Evolutionary conservation across 1,284 basidiomycete genomes (phyloP).

Genomic region (Mycena citricolor): DNA sequence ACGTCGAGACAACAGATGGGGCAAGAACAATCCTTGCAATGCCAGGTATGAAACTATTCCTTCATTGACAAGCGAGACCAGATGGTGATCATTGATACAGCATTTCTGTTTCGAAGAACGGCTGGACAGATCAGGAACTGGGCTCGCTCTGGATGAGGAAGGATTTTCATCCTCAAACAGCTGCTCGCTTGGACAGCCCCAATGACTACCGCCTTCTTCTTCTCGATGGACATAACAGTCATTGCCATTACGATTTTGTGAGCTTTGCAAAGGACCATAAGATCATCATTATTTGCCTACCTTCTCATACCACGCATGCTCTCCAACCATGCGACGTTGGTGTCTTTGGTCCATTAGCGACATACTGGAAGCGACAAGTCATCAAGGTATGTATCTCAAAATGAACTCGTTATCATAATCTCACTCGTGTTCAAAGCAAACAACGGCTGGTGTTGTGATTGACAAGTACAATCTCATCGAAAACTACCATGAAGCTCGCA

Average conservation of each 20-base stretch:
- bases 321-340: slow-evolving; percentile 34
- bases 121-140: slow-evolving; percentile 34
- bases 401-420: slow-evolving; percentile 1
- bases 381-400: background rate
- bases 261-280: slow-evolving; percentile 27
- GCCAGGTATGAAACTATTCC: slow-evolving; percentile 14
- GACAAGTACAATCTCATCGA: slow-evolving; percentile 8
- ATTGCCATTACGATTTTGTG: slow-evolving; percentile 33
- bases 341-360: background rate
- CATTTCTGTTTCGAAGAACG: slow-evolving; percentile 32
- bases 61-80: background rate
- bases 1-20: slow-evolving; percentile 29
- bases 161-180: slow-evolving; percentile 33
- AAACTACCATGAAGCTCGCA: slow-evolving; percentile 1
- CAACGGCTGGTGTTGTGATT: background rate
- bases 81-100: slow-evolving; percentile 24
- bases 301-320: slow-evolving; percentile 34
- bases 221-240: slow-evolving; percentile 43
- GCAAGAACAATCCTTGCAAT: slow-evolving; percentile 28
- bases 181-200: slow-evolving; percentile 22
- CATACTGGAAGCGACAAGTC: background rate
- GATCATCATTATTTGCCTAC: slow-evolving; percentile 34
- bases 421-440: background rate
- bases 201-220: slow-evolving; percentile 36
- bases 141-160: slow-evolving; percentile 30